Base-by-base conservation (phyloP, 164 flowering plant genomes). In the Cinnamomum micranthum region DNA sequence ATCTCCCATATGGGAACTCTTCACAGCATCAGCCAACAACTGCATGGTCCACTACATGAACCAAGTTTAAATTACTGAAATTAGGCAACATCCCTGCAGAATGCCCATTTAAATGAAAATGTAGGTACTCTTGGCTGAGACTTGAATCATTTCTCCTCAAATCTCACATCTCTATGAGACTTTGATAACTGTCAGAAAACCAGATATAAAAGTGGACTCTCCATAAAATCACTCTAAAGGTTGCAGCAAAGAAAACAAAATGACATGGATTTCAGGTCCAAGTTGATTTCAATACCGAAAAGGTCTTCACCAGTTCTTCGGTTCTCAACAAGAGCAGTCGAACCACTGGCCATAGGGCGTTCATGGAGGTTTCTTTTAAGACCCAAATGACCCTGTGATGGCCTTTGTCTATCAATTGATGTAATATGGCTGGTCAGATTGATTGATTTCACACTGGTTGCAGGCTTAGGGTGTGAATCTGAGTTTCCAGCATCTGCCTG, bases 261-360 rank as follows among this genome's bases (percentile, higher is more conserved):
- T 4, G 20, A 55, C 20, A 55, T 19, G 60, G 20, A 55, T 17
- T 55, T 55, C 60, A 55, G 23, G 25, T 71, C 2, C 33, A 72
- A 65, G 35, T 66, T 73, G 72, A 23, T 64, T 50, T 70, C 66
- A 78, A 71, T 80, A 86, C 88, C 86, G 20, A 71, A 80, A 62
- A 50, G 76, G 28, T 67, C 66, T 75, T 74, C 78, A 68, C 24
- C 13, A 69, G 64, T 75, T 77, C 66, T 76, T 73, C 69, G 9
- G 17, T 58, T 50, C 66, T 63, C 75, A 71, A 65, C 22, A 41
- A 2, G 23, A 69, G 62, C 58, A 31, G 50, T 75, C 50, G 73
- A 51, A 68, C 71, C 74, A 59, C 72, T 47, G 73, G 23, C 62
- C 70, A 68, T 69, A 9, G 55, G 74, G 55, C 25, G 24, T 71